phyloP scores from a whole-genome alignment of 2,329 filamentous ascomycete genomes.

The Xylaria sp. region DNA sequence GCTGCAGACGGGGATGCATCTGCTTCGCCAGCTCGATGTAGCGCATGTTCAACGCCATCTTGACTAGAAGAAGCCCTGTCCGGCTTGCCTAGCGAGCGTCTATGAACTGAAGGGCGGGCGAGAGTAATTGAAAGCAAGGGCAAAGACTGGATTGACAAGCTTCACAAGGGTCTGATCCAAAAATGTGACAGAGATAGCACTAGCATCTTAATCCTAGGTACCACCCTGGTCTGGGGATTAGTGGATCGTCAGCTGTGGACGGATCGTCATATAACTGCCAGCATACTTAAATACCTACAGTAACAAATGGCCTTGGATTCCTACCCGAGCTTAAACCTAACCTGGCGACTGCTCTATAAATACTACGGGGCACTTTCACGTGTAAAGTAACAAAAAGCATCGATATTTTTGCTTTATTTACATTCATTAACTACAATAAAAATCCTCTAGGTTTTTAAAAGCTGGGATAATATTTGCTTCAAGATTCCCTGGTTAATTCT shows the following conservation, averaged over 20 bases:
- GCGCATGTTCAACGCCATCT: conserved; percentile 42
- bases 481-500: too few species aligned
- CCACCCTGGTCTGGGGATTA: neutral
- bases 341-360: too few species aligned
- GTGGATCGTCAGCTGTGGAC: conserved; percentile 18
- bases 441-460: too few species aligned
- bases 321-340: too few species aligned
- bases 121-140: neutral
- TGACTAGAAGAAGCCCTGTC: neutral
- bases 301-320: too few species aligned
- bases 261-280: neutral
- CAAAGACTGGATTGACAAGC: conserved; percentile 7
- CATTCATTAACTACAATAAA: too few species aligned
- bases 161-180: conserved; percentile 9
- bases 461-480: too few species aligned
- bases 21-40: conserved; percentile 71
- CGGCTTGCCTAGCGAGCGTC: neutral
- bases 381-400: too few species aligned
- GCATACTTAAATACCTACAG: too few species aligned
- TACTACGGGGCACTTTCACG: too few species aligned
- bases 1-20: conserved; percentile 80
- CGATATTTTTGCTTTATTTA: too few species aligned
- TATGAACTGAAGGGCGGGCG: neutral
- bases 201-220: conserved; percentile 5
- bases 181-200: conserved; percentile 13